phyloP scores from a whole-genome alignment of 2,329 filamentous ascomycete species.

The Alternaria sp. region DNA sequence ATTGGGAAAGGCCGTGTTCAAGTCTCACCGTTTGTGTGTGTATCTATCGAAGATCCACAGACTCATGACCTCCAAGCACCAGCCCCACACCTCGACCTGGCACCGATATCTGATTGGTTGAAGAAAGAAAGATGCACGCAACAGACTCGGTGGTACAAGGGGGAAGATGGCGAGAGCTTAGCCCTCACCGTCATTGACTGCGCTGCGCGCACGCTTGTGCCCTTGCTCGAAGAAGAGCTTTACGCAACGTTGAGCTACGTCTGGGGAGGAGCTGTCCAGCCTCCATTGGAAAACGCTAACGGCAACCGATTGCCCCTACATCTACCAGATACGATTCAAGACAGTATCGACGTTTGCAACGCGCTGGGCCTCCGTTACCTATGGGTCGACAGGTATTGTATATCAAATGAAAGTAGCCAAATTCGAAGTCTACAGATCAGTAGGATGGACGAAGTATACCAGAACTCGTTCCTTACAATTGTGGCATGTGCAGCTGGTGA shows the following conservation, averaged over 20 bases:
- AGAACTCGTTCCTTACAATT: neutral
- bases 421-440: neutral
- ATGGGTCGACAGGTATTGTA: conserved; percentile 3
- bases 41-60: neutral
- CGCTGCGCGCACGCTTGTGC: neutral
- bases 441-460: neutral
- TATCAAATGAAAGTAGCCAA: neutral
- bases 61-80: neutral
- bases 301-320: neutral
- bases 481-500: neutral
- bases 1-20: no score
- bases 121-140: neutral
- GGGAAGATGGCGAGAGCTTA: neutral
- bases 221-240: neutral
- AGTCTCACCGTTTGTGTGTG: neutral
- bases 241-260: conserved; percentile 19
- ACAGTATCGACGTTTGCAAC: neutral
- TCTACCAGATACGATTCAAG: neutral
- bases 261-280: neutral
- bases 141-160: neutral
- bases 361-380: neutral
- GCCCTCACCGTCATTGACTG: neutral
- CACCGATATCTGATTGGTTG: neutral
- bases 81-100: rapidly evolving
- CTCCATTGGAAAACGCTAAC: neutral